These are phyloP conservation scores for Ophiocordyceps camponoti-leonardi DNA, from an alignment of 2,329 filamentous ascomycete species.

Conservation along the genomic window DNA sequence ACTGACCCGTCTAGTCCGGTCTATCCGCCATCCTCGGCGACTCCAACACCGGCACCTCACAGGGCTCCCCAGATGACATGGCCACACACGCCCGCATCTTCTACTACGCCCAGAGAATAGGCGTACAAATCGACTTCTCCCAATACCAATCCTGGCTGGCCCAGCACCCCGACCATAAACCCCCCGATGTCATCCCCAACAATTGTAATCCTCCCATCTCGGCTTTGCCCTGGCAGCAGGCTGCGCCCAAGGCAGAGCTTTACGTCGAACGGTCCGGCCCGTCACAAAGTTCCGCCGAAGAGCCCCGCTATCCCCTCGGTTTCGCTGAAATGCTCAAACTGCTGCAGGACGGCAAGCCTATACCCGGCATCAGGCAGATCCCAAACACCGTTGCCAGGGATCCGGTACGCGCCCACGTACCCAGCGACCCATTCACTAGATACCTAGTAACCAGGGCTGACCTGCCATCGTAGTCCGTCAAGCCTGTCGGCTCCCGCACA, in stretches of 20 bases:
- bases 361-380: constrained; percentile 78
- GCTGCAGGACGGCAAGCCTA: constrained; percentile 63
- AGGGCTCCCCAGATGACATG: constrained; percentile 36
- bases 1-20: constrained; percentile 25
- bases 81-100: constrained; percentile 49
- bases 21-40: constrained; percentile 47
- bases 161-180: constrained; percentile 12
- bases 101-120: constrained; percentile 39
- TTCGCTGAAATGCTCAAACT: constrained; percentile 79
- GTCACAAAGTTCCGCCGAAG: constrained; percentile 13
- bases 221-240: constrained; percentile 27
- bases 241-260: constrained; percentile 29
- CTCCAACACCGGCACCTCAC: constrained; percentile 20
- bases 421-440: not conserved
- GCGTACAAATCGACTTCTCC: constrained; percentile 43
- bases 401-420: constrained; percentile 30
- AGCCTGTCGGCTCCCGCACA: constrained; percentile 27
- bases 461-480: constrained; percentile 19
- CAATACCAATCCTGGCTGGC: constrained; percentile 49
- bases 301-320: constrained; percentile 60
- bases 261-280: constrained; percentile 20
- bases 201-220: not conserved
- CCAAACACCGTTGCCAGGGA: constrained; percentile 62
- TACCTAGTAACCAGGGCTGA: not conserved
- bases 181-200: constrained; percentile 18